Base-by-base conservation (phyloP, 2,329 filamentous ascomycete species). In the Penicillium nordicum region DNA sequence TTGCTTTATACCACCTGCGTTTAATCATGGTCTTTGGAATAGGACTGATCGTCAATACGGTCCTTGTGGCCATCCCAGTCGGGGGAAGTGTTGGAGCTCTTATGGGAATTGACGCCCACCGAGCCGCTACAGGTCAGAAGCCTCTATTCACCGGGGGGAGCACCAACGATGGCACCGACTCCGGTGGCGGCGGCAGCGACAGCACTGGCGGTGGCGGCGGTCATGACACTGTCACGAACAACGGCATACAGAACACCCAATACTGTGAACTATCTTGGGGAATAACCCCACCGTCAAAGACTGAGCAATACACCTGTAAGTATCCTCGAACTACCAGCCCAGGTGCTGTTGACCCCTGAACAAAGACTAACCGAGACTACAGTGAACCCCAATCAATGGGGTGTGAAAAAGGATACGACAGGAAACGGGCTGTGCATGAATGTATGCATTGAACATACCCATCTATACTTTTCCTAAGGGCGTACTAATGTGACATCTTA, bases 361-460 rank as follows among this genome's bases (percentile, higher is more conserved):
- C 12, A 11, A 55, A 10, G 6, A 54, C 50, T 61, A 23, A 43
- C 34, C 7, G 18, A 34, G 23, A 27, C 16, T 51, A 9, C 55
- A 83, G 81, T 82, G 53, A 83, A 83, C 63, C 81, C 81, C 45
- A 83, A 83, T 61, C 81, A 82, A 69, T 83, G 81, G 81, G 79
- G 79, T 53, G 75, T 78, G 65, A 61, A 71, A 23, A 10, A 14
- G 9, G 62, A 69, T 16, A 16, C 58, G 12, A 71, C 71, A 10
- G 66, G 71, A 16, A 79, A 79, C 37, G 67, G 62, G 18, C 66
- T 83, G 27, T 84, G 82, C 67, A 75, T 84, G 75, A 80, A 82
- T 71, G 81, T 83, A 72, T 69, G 81, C 75, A 25, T 18, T 8
- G 6, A 9, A 49, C 11, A 42, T 44, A 21, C 32, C n/a, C 16